A percentile compares a stretch with the other conserved stretches of the same genome.
Evolutionary conservation across 1,139 yeast species (phyloP).

Genomic region (Kluyveromyces marxianus): DNA sequence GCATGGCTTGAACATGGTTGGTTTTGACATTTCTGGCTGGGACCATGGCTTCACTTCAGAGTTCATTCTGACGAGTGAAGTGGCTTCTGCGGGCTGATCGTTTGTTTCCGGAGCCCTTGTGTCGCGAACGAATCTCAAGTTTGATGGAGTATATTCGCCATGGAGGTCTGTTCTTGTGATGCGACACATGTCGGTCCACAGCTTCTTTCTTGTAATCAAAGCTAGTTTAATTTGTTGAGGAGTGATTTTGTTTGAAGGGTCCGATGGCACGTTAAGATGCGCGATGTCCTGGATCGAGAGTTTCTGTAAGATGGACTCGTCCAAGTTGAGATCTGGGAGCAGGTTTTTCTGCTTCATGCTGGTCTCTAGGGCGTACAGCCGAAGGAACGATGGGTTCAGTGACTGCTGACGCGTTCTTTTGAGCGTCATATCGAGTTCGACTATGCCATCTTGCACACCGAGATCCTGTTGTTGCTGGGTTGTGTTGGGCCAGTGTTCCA

Average conservation of each 20-base stretch:
- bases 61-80: conserved; percentile 22
- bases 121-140: conserved; percentile 3
- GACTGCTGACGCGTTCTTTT: conserved; percentile 23
- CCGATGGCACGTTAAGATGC: conserved; percentile 18
- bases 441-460: neutral
- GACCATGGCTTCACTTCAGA: conserved; percentile 28
- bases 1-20: conserved; percentile 26
- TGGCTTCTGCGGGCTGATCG: conserved; percentile 3
- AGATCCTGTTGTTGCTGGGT: neutral
- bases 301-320: conserved; percentile 21
- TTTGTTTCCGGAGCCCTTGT: neutral
- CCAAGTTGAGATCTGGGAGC: conserved; percentile 27
- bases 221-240: conserved; percentile 24
- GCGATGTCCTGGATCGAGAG: conserved; percentile 20
- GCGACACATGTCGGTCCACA: conserved; percentile 27
- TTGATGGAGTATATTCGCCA: conserved; percentile 19
- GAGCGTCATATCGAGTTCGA: conserved; percentile 12
- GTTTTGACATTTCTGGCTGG: conserved; percentile 8
- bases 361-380: conserved; percentile 26
- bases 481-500: conserved; percentile 22
- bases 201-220: conserved; percentile 25
- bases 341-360: conserved; percentile 16
- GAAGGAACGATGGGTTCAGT: conserved; percentile 25
- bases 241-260: conserved; percentile 12
- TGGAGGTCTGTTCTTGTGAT: conserved; percentile 22